Evolutionary conservation across 2,329 filamentous ascomycete genomes (phyloP), one percentile per base, ranked within the genome.

Genomic region (Fusarium praegraminearum): DNA sequence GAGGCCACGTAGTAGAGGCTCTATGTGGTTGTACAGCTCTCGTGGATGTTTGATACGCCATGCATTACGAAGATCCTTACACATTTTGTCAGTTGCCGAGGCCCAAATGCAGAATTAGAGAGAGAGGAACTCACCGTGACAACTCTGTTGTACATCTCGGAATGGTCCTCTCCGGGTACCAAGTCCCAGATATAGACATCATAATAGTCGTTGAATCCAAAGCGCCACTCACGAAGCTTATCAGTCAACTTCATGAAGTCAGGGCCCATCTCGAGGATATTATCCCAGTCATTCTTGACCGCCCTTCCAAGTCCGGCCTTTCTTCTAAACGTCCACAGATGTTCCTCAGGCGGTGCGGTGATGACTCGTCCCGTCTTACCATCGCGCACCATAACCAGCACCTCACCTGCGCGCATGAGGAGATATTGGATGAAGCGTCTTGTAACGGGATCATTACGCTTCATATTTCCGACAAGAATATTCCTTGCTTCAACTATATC

Each of bases 161-260:
- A 56, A 1, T 49, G 38, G 2, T 62, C 22, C 5, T 75, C 52
- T 4, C 66, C 57, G 15, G 76, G 75, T 0, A 63, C 68, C 57
- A 77, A 74, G 26, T 75, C 71, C 74, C 75, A 77, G 32, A 77
- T 71, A 24, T 63, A 76, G 22, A 77, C 60, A 40, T 77, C 75
- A 22, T 76, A 76, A 28, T 75, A 76, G 44, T 77, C 75, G 3
- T 73, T 40, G 30, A 77, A 77, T 3, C 69, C 63, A 40, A 76
- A 75, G 1, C 70, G 69, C 76, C 72, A 77, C 52, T 76, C 57
- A 24, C 75, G 61, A 8, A 73, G n/a, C 16, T 18, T 18, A 24
- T 77, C 70, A 0, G 65, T 72, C 69, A 75, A 46, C 33, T 65
- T 60, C 43, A 76, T 76, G 28, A 74, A 77, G 1, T 62, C 43